phyloP scores from a whole-genome alignment of 1,284 basidiomycete species.

The Microbotryum silenes-acaulis region DNA sequence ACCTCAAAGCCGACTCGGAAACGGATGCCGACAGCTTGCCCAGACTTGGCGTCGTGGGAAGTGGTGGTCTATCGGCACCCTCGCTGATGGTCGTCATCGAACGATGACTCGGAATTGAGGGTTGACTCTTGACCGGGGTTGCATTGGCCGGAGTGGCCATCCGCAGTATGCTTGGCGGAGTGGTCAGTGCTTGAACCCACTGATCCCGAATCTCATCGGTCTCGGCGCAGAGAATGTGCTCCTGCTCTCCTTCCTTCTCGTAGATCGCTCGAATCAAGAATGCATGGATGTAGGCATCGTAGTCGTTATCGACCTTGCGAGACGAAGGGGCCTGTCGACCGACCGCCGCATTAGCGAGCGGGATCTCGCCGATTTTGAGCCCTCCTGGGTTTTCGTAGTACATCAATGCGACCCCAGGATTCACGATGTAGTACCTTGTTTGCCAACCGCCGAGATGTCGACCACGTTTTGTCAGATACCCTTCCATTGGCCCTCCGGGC shows the following conservation, averaged over 20 bases:
- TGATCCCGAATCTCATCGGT: conserved; percentile 84
- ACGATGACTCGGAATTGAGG: too few relatives aligned
- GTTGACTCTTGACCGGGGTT: background rate
- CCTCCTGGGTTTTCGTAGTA: conserved; percentile 97
- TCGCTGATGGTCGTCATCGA: too few relatives aligned
- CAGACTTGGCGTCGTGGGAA: too few relatives aligned
- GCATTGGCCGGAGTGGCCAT: conserved; percentile 41
- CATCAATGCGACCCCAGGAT: conserved; percentile 70
- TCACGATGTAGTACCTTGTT: conserved; percentile 81
- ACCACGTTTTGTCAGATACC: conserved; percentile 93
- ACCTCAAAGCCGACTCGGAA: too few relatives aligned
- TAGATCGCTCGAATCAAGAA: conserved; percentile 81
- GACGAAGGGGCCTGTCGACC: conserved; percentile 45
- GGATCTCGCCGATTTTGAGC: conserved; percentile 76
- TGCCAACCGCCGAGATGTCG: conserved; percentile 92
- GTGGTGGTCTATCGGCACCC: too few relatives aligned
- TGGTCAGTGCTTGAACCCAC: conserved; percentile 90
- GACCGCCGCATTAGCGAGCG: conserved; percentile 26
- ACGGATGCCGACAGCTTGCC: too few relatives aligned
- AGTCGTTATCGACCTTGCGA: conserved; percentile 70
- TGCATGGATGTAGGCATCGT: conserved; percentile 90
- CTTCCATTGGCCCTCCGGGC: conserved; percentile 56
- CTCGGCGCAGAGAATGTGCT: conserved; percentile 91
- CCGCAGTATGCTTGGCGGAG: conserved; percentile 36
- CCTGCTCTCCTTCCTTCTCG: conserved; percentile 54